Conservation (phyloP, 2,329 filamentous ascomycete species). For the Clathrospora elynae region DNA sequence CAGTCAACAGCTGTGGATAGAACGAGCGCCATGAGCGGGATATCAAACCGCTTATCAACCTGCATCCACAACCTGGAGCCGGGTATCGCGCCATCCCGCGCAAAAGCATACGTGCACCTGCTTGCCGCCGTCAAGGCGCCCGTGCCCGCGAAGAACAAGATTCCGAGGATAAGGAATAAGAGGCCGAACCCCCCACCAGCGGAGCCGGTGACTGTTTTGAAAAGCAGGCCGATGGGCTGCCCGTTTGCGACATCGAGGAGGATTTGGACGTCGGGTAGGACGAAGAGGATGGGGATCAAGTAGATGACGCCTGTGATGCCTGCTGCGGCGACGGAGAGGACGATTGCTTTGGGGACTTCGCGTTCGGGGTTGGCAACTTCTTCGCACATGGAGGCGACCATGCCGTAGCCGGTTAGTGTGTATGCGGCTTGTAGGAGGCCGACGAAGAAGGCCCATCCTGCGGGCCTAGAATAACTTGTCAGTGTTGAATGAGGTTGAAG, state of each 20-base stretch:
- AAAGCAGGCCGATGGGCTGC: slow-evolving; percentile 76
- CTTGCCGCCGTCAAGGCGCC: slow-evolving; percentile 75
- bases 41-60: slow-evolving; percentile 68
- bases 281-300: slow-evolving; percentile 75
- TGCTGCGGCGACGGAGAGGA: slow-evolving; percentile 69
- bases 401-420: slow-evolving; percentile 68
- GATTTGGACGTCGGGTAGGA: slow-evolving; percentile 68
- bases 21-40: slow-evolving; percentile 71
- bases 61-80: slow-evolving; percentile 68
- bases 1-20: slow-evolving; percentile 72
- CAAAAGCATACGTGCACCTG: slow-evolving; percentile 77
- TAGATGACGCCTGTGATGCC: slow-evolving; percentile 70
- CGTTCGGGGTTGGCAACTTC: slow-evolving; percentile 71
- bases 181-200: slow-evolving; percentile 75
- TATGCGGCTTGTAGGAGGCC: slow-evolving; percentile 70
- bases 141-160: slow-evolving; percentile 76
- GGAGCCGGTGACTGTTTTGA: slow-evolving; percentile 76
- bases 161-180: slow-evolving; percentile 75
- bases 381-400: slow-evolving; percentile 75
- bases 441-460: slow-evolving; percentile 74
- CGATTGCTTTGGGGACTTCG: slow-evolving; percentile 73
- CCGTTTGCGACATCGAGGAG: slow-evolving; percentile 71
- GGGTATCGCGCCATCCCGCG: slow-evolving; percentile 74
- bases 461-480: slow-evolving; percentile 52
- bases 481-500: not conserved